Conservation (phyloP, 2,329 filamentous ascomycete species). For the Diplodia mutila region DNA sequence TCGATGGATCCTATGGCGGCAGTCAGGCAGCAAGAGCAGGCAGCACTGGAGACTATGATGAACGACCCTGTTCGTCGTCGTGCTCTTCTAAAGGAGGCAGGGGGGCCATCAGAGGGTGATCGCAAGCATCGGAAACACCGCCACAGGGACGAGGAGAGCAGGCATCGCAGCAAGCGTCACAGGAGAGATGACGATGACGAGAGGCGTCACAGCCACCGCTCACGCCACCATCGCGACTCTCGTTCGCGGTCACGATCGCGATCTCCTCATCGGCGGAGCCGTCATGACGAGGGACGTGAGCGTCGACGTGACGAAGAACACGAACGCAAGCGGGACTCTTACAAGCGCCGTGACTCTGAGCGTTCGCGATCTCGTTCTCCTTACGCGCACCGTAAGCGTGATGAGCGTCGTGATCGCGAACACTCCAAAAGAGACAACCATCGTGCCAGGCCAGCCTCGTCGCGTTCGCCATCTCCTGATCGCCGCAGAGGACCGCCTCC, state of each 20-base stretch:
- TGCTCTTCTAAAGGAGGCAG: conserved; percentile 59
- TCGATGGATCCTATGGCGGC: conserved; percentile 88
- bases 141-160: conserved; percentile 32
- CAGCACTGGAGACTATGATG: conserved; percentile 65
- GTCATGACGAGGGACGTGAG: conserved; percentile 36
- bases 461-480: conserved; percentile 32
- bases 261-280: conserved; percentile 33
- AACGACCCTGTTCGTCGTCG: conserved; percentile 71
- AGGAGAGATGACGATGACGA: conserved; percentile 18
- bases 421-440: conserved; percentile 34
- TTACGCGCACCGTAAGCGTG: conserved; percentile 36
- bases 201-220: conserved; percentile 19
- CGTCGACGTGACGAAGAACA: conserved; percentile 19
- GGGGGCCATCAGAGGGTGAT: conserved; percentile 31
- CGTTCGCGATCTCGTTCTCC: conserved; percentile 17
- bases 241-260: conserved; percentile 10
- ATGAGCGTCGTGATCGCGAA: conserved; percentile 30
- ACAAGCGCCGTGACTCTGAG: neutral
- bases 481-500: conserved; percentile 21
- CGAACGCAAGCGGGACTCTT: conserved; percentile 1
- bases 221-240: conserved; percentile 17
- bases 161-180: conserved; percentile 23
- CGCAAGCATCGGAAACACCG: conserved; percentile 29
- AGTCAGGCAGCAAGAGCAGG: conserved; percentile 82
- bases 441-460: conserved; percentile 29